Base-by-base conservation (phyloP, 2,329 filamentous ascomycete species). In the Cryphonectria nitschkei region DNA sequence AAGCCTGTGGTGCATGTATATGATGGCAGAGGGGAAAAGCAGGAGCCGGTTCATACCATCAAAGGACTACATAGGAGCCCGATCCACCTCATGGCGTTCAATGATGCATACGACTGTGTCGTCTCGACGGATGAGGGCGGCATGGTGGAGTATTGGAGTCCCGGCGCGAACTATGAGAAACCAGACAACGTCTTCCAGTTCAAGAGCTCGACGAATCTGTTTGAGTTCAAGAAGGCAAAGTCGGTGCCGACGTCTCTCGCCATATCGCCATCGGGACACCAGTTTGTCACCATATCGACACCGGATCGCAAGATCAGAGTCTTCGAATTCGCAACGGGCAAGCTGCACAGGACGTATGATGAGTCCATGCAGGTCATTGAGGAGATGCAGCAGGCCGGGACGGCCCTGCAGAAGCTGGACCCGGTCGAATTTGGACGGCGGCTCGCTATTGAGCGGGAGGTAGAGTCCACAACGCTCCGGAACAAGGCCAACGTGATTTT, bases 111-210 rank as follows among this genome's bases (percentile, higher is more conserved):
- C 78, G 92, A 98, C 80, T 99, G 96, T 77, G 95, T 97, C 1
- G 84, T 98, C 8, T 98, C 96, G 1, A 91, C 91, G 0, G 97
- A 99, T 75, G 90, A 95, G 75, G 89, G 89, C 68, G 95, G 96
- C 34, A 98, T 98, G 95, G 79, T 99, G 13, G 96, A 99, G 80
- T 99, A 99, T 82, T 99, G 96, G 96, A 88, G 89, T 70, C 94
- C 96, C 0, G 88, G 88, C 73, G 90, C 89, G 1, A 90, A 85
- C 54, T 98, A 94, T 79, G 94, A 97, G 77, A 98, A 98, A 80
- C 96, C 96, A 0, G 91, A 94, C 75, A 94, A 89, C 67, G 94
- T 99, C 26, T 99, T 97, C 79, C 88, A 93, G 75, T 93, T 94
- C 82, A 99, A 99, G 82, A 97, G 94, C 78, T 91, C 93, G 1